Percentiles rank a stretch among this genome's conserved stretches.
These are phyloP conservation scores for Xylaria sp. DNA, from an alignment of 2,329 filamentous ascomycete genomes.

Conservation along the genomic window DNA sequence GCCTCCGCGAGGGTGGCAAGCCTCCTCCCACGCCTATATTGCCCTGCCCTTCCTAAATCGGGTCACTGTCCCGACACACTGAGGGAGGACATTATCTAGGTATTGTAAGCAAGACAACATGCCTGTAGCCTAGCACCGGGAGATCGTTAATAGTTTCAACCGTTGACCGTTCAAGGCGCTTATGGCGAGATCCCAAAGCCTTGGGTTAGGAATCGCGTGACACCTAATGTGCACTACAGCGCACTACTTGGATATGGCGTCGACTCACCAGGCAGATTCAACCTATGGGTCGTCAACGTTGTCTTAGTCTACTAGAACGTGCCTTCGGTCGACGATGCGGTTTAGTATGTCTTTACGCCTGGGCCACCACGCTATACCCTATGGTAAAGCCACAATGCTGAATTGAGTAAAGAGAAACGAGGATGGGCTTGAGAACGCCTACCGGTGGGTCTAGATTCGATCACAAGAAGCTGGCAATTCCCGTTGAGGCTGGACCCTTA, in stretches of 20 bases:
- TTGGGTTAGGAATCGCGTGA: constrained; percentile 21
- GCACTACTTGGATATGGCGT: constrained; percentile 18
- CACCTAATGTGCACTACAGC: constrained; percentile 3
- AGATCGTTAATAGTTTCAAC: constrained; percentile 30
- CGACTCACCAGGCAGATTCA: constrained; percentile 23
- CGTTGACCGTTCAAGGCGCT: constrained; percentile 28
- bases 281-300: constrained; percentile 18
- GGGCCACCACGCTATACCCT: constrained; percentile 37
- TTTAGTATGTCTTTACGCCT: constrained; percentile 27
- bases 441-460: constrained; percentile 41
- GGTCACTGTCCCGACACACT: constrained; percentile 10
- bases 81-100: constrained; percentile 23
- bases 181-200: constrained; percentile 27
- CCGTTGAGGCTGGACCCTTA: constrained; percentile 25
- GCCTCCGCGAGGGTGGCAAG: constrained; percentile 15
- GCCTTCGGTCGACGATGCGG: constrained; percentile 30
- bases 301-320: constrained; percentile 31
- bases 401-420: constrained; percentile 48
- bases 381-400: constrained; percentile 40
- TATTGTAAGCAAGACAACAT: constrained; percentile 21
- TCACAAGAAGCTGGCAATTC: constrained; percentile 26
- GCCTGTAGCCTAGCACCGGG: constrained; percentile 21
- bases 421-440: constrained; percentile 43
- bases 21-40: constrained; percentile 6
- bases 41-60: constrained; percentile 23